Conservation (phyloP, 768 basidiomycete species). For the Lentinula aciculospora region DNA sequence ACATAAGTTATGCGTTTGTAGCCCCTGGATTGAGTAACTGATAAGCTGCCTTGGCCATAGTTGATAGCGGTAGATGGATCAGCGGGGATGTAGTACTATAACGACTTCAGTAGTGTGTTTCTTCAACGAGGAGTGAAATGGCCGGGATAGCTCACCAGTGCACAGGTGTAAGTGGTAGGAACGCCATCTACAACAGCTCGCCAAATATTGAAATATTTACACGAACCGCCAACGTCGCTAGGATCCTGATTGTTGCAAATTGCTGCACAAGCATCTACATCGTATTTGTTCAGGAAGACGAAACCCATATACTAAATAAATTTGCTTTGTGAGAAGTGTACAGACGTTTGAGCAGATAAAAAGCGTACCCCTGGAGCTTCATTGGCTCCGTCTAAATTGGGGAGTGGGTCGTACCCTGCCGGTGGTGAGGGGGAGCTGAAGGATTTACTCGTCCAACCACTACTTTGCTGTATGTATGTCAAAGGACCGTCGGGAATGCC, state of each 20-base stretch:
- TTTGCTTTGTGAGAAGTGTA: neutral
- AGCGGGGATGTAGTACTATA: conserved; percentile 36
- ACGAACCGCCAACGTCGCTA: conserved; percentile 36
- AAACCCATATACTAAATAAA: conserved; percentile 41
- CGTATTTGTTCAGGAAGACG: conserved; percentile 43
- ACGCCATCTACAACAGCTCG: conserved; percentile 38
- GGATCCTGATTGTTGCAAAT: conserved; percentile 38
- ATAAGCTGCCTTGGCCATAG: conserved; percentile 37
- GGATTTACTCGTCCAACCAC: conserved; percentile 30
- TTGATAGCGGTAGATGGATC: conserved; percentile 42
- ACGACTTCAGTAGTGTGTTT: neutral
- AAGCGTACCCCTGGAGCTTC: conserved; percentile 37
- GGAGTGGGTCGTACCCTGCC: conserved; percentile 39
- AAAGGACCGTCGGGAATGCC: conserved; percentile 26
- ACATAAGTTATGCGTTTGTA: conserved; percentile 34
- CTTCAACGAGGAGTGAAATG: neutral
- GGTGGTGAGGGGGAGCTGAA: conserved; percentile 33
- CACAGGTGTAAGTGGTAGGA: conserved; percentile 45
- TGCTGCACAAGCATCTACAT: conserved; percentile 37
- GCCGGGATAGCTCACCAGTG: conserved; percentile 22
- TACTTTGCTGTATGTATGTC: conserved; percentile 39
- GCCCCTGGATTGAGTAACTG: conserved; percentile 41
- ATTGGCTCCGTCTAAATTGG: conserved; percentile 40
- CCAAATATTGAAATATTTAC: conserved; percentile 52
- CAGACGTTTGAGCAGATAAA: neutral